Base-by-base conservation (phyloP, 306 rosid species). In the Oemleria cerasiformis region DNA sequence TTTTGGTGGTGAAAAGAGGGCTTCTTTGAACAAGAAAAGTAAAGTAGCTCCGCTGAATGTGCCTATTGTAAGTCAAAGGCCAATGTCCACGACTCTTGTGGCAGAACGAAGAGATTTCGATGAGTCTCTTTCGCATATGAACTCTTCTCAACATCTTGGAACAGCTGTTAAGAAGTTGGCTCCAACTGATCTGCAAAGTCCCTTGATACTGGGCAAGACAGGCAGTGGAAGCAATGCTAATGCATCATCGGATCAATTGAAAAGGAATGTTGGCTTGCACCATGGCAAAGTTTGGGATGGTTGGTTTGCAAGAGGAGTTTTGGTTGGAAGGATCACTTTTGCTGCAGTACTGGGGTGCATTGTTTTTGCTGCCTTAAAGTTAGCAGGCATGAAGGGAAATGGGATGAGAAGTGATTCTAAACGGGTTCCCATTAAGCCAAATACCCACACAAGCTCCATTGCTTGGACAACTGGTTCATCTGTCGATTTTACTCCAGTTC, bases 121-220 rank as follows among this genome's bases (percentile, higher is more conserved):
- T 77, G 89, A 85, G 36, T 80, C 92, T 80, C 81, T 72, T 72
- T 68, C 96, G 59, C 79, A 74, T 75, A 63, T 78, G 74, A 89
- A 80, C 77, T 78, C 96, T 79, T 85, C 93, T 70, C 82, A 83
- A 63, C 80, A 79, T 83, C 68, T 86, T 60, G 97, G 96, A 55
- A 82, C 84, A 43, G 87, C 96, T 58, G 87, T 95, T 63, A 89
- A 90, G 87, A 92, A 88, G 84, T 86, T 94, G 77, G 72, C 97
- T 76, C 92, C 95, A 50, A 85, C 84, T 72, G 92, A 86, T 80
- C 67, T 85, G 76, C 92, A 81, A 71, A 89, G 81, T 81, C 86
- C 97, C 2, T 73, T 87, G 68, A 78, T 86, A 71, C 74, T 86
- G 42, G 91, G 82, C 23, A 91, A 83, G 80, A 84, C 76, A 65